Percentiles rank a stretch among this genome's conserved stretches.
phyloP scores from a whole-genome alignment of 106 monocot genomes.

The Dioscorea alata region DNA sequence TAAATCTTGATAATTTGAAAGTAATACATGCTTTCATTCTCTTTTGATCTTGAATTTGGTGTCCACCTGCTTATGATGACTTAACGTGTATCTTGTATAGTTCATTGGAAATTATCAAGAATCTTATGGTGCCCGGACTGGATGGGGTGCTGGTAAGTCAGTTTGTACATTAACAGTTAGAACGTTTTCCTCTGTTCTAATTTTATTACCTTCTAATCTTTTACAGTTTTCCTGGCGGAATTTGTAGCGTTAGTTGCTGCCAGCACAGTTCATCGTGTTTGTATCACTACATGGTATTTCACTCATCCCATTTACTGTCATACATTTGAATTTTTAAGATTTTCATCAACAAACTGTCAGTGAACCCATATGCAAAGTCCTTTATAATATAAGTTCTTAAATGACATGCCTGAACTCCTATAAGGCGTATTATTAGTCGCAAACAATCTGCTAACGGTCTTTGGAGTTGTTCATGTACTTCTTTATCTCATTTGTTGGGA shows the following conservation, averaged over 20 bases:
- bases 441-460: no score
- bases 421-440: no score
- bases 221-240: slow-evolving; percentile 74
- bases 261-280: slow-evolving; percentile 90
- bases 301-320: neutral
- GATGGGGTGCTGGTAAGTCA: slow-evolving; percentile 93
- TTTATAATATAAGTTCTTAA: no score
- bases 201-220: slow-evolving; percentile 7
- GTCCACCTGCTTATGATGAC: neutral
- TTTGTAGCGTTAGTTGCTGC: slow-evolving; percentile 79
- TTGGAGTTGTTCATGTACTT: neutral
- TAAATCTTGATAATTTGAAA: no score
- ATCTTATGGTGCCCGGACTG: slow-evolving; percentile 60
- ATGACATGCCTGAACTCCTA: no score
- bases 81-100: slow-evolving; percentile 29
- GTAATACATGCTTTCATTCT: no score
- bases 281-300: slow-evolving; percentile 93
- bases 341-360: no score
- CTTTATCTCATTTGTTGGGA: neutral
- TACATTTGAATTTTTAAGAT: neutral
- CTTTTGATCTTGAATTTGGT: no score
- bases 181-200: neutral
- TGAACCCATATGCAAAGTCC: no score
- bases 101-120: slow-evolving; percentile 94
- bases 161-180: neutral